These are phyloP conservation scores for Xanthoconium separans DNA, from an alignment of 1,284 basidiomycete species.

Conservation along the genomic window DNA sequence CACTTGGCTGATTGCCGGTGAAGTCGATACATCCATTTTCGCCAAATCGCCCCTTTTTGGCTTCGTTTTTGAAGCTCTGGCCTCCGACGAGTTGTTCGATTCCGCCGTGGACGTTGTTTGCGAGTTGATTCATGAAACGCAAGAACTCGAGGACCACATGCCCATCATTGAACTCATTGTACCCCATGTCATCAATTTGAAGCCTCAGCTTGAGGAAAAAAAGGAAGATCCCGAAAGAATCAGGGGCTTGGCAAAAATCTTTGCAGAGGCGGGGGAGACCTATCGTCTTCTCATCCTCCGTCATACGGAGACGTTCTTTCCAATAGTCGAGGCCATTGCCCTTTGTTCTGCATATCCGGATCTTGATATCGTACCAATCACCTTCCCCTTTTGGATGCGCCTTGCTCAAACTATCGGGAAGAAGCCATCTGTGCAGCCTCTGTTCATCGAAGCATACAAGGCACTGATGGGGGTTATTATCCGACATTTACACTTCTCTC, in stretches of 20 bases:
- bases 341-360: constrained; percentile 92
- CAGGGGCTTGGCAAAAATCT: constrained; percentile 88
- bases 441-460: constrained; percentile 82
- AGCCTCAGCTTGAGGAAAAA: constrained; percentile 56
- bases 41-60: constrained; percentile 82
- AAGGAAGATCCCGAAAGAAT: constrained; percentile 86
- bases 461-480: constrained; percentile 88
- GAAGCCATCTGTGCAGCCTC: constrained; percentile 61
- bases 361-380: constrained; percentile 96
- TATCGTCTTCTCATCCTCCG: constrained; percentile 89
- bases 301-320: constrained; percentile 89
- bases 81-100: constrained; percentile 88
- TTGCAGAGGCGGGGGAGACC: constrained; percentile 95
- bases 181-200: constrained; percentile 76
- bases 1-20: constrained; percentile 88
- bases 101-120: constrained; percentile 89
- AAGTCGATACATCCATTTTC: constrained; percentile 68
- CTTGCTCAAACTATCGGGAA: constrained; percentile 83
- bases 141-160: constrained; percentile 96
- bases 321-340: constrained; percentile 93
- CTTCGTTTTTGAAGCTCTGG: constrained; percentile 82
- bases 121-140: constrained; percentile 97
- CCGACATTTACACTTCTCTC: constrained; percentile 89
- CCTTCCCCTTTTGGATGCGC: constrained; percentile 98
- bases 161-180: constrained; percentile 85